Evolutionary conservation across 257 asterid genomes (phyloP), one percentile per base, ranked within the genome.

Genomic region (Echium plantagineum): DNA sequence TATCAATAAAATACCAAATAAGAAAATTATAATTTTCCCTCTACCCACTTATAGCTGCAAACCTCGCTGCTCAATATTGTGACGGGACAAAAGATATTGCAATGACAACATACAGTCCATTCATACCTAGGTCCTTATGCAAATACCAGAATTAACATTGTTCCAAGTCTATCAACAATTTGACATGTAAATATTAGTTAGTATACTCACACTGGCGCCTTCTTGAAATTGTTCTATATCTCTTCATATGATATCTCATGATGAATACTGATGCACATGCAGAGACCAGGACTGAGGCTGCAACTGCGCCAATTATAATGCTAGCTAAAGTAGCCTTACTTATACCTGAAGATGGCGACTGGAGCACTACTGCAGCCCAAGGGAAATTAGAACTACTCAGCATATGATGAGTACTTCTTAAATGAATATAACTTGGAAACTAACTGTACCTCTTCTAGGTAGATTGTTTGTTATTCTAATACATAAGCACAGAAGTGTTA

Each of bases 241-340:
- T 86, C 78, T 59, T 73, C 63, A 73, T 48, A 68, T 78, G 68
- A 20, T 72, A 74, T 70, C 80, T 86, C 77, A 84, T 59, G 73
- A 93, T 71, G 64, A 89, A 51, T 55, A 93, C 70, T 0, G 90
- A 64, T 58, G 83, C 79, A 20, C 80, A 30, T 58, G 96, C 95
- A 60, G 99, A 64, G 21, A 89, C 51, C 2, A 77, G 71, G 71
- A 78, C 82, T 22, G 96, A 73, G 65, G 89, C 96, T 57, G 90
- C 99, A 63, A 89, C 71, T 1, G 87, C 74, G 65, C 97, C 99
- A 56, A 83, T 63, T 69, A 86, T 75, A 62, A 89, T 70, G 61
- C 99, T 96, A 55, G 79, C 96, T 55, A 93, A 47, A 15, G 89
- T 94, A 57, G 96, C 96, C 73, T 76, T 86, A 85, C 94, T 86